Evolutionary conservation across 352 stramenopile species (phyloP).

Genomic region (Phytophthora brassicae): DNA sequence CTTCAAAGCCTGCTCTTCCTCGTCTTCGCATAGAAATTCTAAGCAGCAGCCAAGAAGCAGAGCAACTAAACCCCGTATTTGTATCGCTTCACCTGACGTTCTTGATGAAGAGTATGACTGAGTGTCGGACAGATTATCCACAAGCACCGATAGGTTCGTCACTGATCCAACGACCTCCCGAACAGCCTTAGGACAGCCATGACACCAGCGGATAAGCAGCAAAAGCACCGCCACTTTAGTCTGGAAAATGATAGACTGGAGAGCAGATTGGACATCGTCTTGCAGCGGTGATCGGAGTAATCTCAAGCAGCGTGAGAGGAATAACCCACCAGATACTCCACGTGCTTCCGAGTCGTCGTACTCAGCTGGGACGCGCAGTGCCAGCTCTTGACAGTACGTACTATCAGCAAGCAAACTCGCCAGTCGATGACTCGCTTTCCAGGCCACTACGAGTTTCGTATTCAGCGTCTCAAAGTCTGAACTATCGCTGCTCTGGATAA

Average conservation of each 20-base stretch:
- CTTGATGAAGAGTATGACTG: conserved; percentile 8
- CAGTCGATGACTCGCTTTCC: conserved; percentile 75
- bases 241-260: conserved; percentile 51
- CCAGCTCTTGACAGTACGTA: conserved; percentile 67
- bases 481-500: conserved; percentile 25
- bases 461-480: conserved; percentile 24
- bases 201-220: conserved; percentile 62
- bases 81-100: conserved; percentile 22
- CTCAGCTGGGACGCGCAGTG: conserved; percentile 57
- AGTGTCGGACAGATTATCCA: conserved; percentile 35
- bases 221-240: conserved; percentile 50
- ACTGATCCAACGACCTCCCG: conserved; percentile 59
- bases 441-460: conserved; percentile 35
- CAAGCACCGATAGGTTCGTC: conserved; percentile 55
- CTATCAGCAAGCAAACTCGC: conserved; percentile 47
- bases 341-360: conserved; percentile 49
- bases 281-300: conserved; percentile 27
- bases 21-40: conserved; percentile 49
- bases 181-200: conserved; percentile 59
- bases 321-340: conserved; percentile 54
- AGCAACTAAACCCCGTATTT: conserved; percentile 49
- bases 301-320: conserved; percentile 63
- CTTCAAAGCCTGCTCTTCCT: conserved; percentile 28
- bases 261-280: conserved; percentile 11
- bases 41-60: conserved; percentile 61